Conservation (phyloP, 495 filamentous ascomycete species). For the Neurospora sp. region DNA sequence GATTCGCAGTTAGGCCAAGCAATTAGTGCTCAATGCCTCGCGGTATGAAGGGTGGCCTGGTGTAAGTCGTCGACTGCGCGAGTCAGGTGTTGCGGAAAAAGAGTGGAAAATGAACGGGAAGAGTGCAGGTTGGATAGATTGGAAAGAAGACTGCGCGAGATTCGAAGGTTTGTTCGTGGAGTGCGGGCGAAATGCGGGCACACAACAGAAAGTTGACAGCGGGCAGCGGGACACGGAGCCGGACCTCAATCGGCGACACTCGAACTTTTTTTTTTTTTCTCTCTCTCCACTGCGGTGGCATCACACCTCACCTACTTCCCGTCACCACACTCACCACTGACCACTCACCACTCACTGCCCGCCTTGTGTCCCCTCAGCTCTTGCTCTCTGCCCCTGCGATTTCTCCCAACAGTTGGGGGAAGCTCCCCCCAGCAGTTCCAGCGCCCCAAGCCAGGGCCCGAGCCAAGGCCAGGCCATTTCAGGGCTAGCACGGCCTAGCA, state of each 20-base stretch:
- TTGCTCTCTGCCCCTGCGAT: background rate
- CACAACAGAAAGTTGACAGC: background rate
- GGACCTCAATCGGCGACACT: conserved; percentile 22
- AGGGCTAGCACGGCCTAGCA: background rate
- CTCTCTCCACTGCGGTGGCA: background rate
- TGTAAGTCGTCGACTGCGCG: background rate
- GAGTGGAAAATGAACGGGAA: background rate
- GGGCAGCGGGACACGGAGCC: conserved; percentile 7
- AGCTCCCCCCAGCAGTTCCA: background rate
- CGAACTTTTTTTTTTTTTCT: conserved; percentile 18
- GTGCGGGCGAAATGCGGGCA: background rate
- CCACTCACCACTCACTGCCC: background rate
- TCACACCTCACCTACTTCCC: background rate
- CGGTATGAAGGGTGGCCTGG: background rate
- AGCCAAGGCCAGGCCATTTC: background rate
- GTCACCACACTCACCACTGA: background rate
- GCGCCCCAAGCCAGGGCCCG: background rate
- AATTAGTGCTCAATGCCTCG: background rate
- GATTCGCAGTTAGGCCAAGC: background rate
- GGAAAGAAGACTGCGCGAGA: background rate
- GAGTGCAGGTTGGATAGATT: background rate
- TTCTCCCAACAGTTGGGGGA: background rate
- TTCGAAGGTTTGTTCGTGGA: background rate
- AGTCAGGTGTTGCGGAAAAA: background rate
- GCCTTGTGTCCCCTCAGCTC: background rate